Evolutionary conservation across 805 yeast species (phyloP), one percentile per base, ranked within the genome.

Genomic region (Kodamaea lidongshanica): DNA sequence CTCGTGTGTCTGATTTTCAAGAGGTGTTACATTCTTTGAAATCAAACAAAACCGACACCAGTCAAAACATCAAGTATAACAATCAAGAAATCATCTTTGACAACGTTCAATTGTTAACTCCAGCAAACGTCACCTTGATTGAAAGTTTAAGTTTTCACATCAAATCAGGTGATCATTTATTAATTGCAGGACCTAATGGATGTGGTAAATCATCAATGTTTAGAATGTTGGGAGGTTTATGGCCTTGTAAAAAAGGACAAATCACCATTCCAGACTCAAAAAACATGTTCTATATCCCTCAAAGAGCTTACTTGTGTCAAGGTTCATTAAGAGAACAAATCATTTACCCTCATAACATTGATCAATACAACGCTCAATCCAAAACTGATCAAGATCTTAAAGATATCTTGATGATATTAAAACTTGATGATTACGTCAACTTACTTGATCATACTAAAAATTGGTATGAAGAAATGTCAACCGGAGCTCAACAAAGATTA

Each of bases 131-230:
- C 25, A 68, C 78, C 0, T 64, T 88, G 26, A 78, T 83, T 13
- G 65, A 72, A 25, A 70, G 74, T 21, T 65, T 88, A 44, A 65
- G 74, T 16, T 87, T 88, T 54, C 70, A 78, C 29, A 72, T 88
- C 32, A 72, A 79, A 39, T 80, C 74, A 19, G 96, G 96, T 19
- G 79, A 87, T 30, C 92, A 88, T 55, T 63, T 88, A 29, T 66
- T 88, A 31, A 87, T 88, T 50, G 87, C 89, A 7, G 97, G 97
- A 0, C 96, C 96, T 9, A 88, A 88, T 50, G 97, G 97, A 1
- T 83, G 95, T 40, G 97, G 97, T 16, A 88, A 88, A 58, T 87
- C 96, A 0, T 88, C 96, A 0, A 61, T 88, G 34, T 88, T 88
- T 55, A 72, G 97, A 50, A 74, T 88, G 46, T 68, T 88, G 27